Conservation (phyloP, 2,329 filamentous ascomycete species). For the Tolypocladium ovalisporum region DNA sequence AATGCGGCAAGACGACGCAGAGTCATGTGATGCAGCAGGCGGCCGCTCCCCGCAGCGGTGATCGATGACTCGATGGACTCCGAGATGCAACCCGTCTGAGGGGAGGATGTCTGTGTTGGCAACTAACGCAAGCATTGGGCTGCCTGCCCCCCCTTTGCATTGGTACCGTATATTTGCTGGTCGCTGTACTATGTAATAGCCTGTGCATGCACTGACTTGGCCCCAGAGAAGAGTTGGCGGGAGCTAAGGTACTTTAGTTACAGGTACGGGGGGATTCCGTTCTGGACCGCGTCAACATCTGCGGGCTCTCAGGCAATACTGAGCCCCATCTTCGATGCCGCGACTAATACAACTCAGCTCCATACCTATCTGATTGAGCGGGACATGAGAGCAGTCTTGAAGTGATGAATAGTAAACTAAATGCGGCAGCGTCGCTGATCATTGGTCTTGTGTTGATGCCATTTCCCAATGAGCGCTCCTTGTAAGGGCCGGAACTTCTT, state of each 20-base stretch:
- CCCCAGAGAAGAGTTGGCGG: no score
- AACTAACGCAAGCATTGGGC: no score
- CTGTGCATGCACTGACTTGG: no score
- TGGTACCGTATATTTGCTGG: no score
- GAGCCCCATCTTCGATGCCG: not conserved
- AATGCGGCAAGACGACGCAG: not conserved
- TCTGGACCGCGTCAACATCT: no score
- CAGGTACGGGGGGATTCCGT: not conserved
- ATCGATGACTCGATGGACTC: not conserved
- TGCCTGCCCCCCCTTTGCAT: no score
- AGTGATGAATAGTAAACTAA: no score
- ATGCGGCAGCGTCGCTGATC: not conserved
- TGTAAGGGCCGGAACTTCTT: not conserved
- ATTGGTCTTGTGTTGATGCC: not conserved
- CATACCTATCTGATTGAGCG: not conserved
- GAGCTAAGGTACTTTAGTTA: no score
- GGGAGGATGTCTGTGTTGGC: not conserved
- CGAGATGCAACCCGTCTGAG: not conserved
- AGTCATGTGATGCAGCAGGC: conserved; percentile 1
- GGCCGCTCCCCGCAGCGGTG: not conserved
- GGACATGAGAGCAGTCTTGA: not conserved
- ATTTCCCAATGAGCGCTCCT: not conserved
- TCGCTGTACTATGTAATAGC: no score
- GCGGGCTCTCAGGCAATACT: not conserved
- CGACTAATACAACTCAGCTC: not conserved